Evolutionary conservation across 1,284 basidiomycete genomes (phyloP), one percentile per base, ranked within the genome.

Genomic region (Rhizoctonia solani): DNA sequence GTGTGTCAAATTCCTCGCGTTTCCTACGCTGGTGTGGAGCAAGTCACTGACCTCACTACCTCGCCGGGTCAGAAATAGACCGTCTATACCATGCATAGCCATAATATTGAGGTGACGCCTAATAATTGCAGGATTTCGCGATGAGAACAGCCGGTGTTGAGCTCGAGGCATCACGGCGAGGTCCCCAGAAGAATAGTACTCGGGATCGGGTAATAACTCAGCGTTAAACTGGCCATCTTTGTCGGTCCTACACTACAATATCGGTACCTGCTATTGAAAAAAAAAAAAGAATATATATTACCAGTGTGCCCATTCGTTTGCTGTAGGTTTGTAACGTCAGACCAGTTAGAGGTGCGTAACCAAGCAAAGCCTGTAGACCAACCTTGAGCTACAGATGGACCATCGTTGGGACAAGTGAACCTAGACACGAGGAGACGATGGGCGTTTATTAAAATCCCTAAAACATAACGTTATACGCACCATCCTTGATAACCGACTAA

Each of bases 401-500:
- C 87, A 72, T 89, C 87, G 29, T 85, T 85, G 2, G 78, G 76
- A 72, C 87, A 89, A n/a, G 85, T 86, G 73, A 88, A 89, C 87
- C 87, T 88, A 16, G n/a, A n/a, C n/a, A n/a, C n/a, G n/a, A 34
- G 29, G 21, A 39, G 16, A 8, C 37, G 37, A 65, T 52, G 19
- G 30, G n/a, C 16, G 42, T 44, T 67, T 32, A 27, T n/a, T 25
- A 34, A 21, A 16, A 55, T 37, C 3, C 8, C 9, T 14, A 30
- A 21, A 3, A 25, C 29, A 19, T 54, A 25, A n/a, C 23, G 1
- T 25, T 34, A 34, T 3, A 23, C 13, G 68, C 74, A 89, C 90
- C 90, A 92, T 74, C 89, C 90, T 75, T 92, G 90, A 74, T 92
- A 92, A 27, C 90, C 90, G 0, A 91, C 88, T 23, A 92, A 76